Conservation (phyloP, 1,139 yeast genomes). For the Geotrichum histeridarum region DNA sequence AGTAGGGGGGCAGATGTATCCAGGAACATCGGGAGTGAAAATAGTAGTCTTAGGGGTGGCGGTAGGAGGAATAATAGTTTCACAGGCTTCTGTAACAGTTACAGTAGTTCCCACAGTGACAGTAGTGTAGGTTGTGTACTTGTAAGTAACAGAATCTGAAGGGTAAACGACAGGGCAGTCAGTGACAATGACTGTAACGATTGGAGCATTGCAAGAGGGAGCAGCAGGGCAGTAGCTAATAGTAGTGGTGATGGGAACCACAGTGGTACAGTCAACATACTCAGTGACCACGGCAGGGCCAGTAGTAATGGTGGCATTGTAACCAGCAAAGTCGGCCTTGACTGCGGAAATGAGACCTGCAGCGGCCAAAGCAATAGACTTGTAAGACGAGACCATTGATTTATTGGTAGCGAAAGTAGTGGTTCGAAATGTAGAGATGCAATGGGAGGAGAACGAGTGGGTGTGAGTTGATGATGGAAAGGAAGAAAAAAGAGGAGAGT, state of each 20-base stretch:
- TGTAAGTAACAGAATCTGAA: conserved; percentile 4
- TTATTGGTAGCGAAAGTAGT: not conserved
- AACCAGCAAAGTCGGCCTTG: not conserved
- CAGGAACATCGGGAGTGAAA: conserved; percentile 1
- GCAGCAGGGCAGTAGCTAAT: conserved; percentile 13
- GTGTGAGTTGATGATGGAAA: not conserved
- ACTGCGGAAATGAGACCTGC: not conserved
- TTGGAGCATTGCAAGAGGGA: conserved; percentile 8
- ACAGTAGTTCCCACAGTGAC: conserved; percentile 12
- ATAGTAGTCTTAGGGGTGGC: conserved; percentile 8
- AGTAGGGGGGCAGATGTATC: conserved; percentile 6
- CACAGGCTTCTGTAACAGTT: conserved; percentile 19
- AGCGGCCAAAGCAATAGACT: conserved; percentile 5
- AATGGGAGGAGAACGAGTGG: not conserved
- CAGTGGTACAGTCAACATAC: conserved; percentile 3
- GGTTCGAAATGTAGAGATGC: not conserved
- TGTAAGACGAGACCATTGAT: conserved; percentile 5
- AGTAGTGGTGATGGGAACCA: conserved; percentile 15
- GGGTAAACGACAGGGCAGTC: conserved; percentile 16
- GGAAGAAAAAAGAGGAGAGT: not conserved
- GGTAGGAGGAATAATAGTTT: conserved; percentile 12
- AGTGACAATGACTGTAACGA: conserved; percentile 15
- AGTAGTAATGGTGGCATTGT: not conserved
- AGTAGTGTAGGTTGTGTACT: conserved; percentile 13
- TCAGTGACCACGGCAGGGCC: not conserved